Percentiles rank a stretch among this genome's conserved stretches.
phyloP scores from a whole-genome alignment of 257 asterid genomes.

The Plantago elongata region DNA sequence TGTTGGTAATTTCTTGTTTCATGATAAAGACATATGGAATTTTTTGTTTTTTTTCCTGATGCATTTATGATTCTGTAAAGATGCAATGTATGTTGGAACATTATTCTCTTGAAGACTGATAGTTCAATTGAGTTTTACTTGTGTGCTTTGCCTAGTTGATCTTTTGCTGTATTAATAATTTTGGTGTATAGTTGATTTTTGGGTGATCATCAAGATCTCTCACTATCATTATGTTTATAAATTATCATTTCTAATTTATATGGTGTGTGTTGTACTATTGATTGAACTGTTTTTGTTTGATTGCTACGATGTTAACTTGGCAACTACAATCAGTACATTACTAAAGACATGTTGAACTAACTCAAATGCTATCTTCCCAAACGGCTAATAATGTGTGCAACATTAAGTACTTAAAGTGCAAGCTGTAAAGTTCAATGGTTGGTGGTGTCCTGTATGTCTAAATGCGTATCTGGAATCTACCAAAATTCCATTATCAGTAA shows the following conservation, averaged over 20 bases:
- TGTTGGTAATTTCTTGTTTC: slow-evolving; percentile 3
- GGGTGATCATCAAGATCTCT: too few species aligned
- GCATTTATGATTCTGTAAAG: slow-evolving; percentile 9
- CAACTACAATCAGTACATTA: slow-evolving; percentile 21
- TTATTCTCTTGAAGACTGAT: background rate
- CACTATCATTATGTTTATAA: too few species aligned
- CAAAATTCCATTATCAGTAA: background rate
- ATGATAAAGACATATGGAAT: background rate
- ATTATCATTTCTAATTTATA: too few species aligned
- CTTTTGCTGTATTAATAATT: too few species aligned
- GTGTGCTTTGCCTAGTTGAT: too few species aligned
- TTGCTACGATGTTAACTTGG: slow-evolving; percentile 22
- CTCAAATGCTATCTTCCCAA: slow-evolving; percentile 1
- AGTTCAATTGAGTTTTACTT: background rate
- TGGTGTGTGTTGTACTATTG: background rate
- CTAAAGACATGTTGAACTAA: slow-evolving; percentile 19
- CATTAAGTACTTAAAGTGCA: background rate
- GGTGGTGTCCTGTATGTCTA: background rate
- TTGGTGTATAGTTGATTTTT: too few species aligned
- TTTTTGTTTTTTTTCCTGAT: background rate
- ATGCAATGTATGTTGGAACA: slow-evolving; percentile 14
- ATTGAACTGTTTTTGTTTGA: slow-evolving; percentile 26
- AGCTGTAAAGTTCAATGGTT: slow-evolving; percentile 4
- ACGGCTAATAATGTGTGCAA: slow-evolving; percentile 15
- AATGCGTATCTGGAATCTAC: too few species aligned